Base-by-base conservation (phyloP, 371 early-diverging fungal genomes). In the Mortierella sp. region DNA sequence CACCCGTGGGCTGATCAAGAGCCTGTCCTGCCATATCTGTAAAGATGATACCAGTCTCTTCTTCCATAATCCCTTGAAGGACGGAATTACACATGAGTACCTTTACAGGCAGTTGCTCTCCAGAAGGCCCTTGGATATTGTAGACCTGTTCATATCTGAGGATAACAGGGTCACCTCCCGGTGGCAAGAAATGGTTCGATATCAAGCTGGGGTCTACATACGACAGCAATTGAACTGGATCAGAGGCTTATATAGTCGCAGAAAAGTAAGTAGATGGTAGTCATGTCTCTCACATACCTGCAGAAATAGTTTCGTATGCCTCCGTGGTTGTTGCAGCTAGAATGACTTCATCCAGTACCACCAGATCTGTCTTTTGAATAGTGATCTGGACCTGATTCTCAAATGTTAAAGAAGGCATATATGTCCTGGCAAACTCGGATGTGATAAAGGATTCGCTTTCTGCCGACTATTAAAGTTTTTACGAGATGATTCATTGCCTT, bases 61-160 rank as follows among this genome's bases (percentile, higher is more conserved):
- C 68, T 22, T 83, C 70, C 37, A 93, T 83, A 62, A 86, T 84
- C 0, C 94, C 93, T 75, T 94, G 94, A 40, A 91, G 84, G 0
- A 93, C 93, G 3, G 94, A 92, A 66, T 85, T 87, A 57, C 88
- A 86, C 89, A 89, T 91, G 52, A 94, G 75, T 3, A 90, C 88
- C 37, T 84, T 81, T 72, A 80, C 87, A 6, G 72, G 66, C 47
- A 76, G 61, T 57, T 62, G 64, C 55, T 63, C 78, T 40, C 74
- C 81, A 16, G 68, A 55, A 18, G 70, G 71, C n/a, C 84, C 77
- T 69, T 63, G 84, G 76, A 67, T 73, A 14, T 64, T 81, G 81
- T 81, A 81, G 45, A 32, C 68, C 63, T 76, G 87, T 69, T 73
- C 85, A 73, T 76, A 83, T n/a, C 90, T 87, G 66, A 90, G 76